These are phyloP conservation scores for Haplosporangium sp. DNA, from an alignment of 371 early-diverging fungal genomes.

Conservation along the genomic window DNA sequence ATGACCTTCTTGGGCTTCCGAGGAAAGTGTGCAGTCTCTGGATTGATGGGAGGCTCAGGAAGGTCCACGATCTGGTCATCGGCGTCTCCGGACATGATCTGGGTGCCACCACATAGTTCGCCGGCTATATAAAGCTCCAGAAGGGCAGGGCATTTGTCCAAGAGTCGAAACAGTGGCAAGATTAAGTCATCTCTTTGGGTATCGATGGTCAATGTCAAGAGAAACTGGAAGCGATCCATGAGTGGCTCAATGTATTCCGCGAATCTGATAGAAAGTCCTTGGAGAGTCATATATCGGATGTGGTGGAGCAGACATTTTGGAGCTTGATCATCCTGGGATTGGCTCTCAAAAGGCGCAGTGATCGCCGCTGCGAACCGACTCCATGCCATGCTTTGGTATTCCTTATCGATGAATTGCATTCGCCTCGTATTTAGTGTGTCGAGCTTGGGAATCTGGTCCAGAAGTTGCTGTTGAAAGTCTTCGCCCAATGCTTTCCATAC, in stretches of 20 bases:
- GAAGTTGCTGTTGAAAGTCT: not conserved
- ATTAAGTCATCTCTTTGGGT: not conserved
- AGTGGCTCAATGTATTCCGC: not conserved
- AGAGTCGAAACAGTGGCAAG: constrained; percentile 4
- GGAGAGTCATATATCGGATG: constrained; percentile 11
- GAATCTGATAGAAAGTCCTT: not conserved
- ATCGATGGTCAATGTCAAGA: constrained; percentile 2
- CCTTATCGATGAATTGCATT: too few relatives aligned
- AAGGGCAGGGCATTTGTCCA: constrained; percentile 4
- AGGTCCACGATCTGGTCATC: constrained; percentile 14
- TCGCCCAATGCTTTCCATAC: constrained; percentile 18
- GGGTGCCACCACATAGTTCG: not conserved
- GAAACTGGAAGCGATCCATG: not conserved
- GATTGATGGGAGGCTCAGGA: constrained; percentile 3
- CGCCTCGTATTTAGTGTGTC: constrained; percentile 5
- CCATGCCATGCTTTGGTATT: not conserved
- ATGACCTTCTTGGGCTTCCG: constrained; percentile 11
- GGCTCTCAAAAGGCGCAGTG: constrained; percentile 1
- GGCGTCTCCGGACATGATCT: not conserved
- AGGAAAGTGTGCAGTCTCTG: constrained; percentile 32
- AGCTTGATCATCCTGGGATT: not conserved
- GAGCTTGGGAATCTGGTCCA: constrained; percentile 20
- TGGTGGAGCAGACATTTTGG: constrained; percentile 26
- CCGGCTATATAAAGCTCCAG: not conserved
- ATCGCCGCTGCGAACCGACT: constrained; percentile 2